Conservation (phyloP, 495 filamentous ascomycete species). For the Elasticomyces elasticus region DNA sequence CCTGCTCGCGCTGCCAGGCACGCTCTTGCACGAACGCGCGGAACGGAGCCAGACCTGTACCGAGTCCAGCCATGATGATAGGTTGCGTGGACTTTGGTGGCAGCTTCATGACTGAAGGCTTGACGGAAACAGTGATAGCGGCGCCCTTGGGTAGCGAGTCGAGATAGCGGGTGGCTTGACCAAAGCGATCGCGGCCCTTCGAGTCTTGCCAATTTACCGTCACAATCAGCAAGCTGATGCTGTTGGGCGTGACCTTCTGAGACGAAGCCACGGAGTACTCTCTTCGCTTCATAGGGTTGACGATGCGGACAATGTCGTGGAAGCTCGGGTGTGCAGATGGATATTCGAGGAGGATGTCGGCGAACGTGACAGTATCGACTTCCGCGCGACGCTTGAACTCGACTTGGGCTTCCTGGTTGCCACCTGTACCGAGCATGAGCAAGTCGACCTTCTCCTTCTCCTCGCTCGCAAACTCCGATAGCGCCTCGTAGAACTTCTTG, state of each 20-base stretch:
- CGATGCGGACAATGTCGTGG: conserved; percentile 81
- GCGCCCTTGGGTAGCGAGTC: conserved; percentile 61
- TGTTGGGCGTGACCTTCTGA: conserved; percentile 79
- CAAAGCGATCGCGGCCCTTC: conserved; percentile 78
- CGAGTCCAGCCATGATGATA: conserved; percentile 98
- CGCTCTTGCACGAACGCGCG: conserved; percentile 97
- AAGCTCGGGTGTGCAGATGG: conserved; percentile 80
- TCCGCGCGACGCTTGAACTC: conserved; percentile 94
- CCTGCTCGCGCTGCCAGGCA: conserved; percentile 89
- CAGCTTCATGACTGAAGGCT: conserved; percentile 96
- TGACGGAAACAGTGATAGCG: conserved; percentile 79
- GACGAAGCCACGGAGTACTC: conserved; percentile 97
- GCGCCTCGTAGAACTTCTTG: conserved; percentile 91
- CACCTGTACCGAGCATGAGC: conserved; percentile 54
- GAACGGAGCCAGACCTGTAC: conserved; percentile 94
- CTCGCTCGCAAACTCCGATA: conserved; percentile 77
- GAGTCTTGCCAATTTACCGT: conserved; percentile 92
- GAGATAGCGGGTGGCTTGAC: conserved; percentile 85
- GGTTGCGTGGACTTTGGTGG: conserved; percentile 75
- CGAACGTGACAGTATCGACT: conserved; percentile 86
- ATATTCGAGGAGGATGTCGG: conserved; percentile 81
- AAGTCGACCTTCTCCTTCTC: conserved; percentile 73
- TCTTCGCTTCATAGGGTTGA: conserved; percentile 84
- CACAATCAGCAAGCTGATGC: conserved; percentile 90
- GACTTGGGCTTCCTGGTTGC: conserved; percentile 62